Percentiles rank a stretch among this genome's conserved stretches.
Conservation (phyloP, 2,329 filamentous ascomycete species). For the Hymenoscyphus occultus region DNA sequence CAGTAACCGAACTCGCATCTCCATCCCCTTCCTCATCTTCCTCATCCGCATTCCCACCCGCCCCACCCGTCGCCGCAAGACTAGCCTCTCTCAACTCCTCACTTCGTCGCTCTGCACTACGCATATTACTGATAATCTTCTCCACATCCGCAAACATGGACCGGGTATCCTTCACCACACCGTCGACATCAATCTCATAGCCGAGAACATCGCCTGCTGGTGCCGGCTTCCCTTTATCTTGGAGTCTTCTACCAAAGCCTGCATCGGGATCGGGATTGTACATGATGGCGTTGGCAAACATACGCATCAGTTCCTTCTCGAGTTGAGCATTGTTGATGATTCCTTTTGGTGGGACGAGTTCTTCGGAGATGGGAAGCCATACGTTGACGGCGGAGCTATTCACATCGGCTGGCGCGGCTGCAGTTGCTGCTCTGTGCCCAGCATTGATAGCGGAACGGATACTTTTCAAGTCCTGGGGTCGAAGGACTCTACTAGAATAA, state of each 20-base stretch:
- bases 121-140: no score
- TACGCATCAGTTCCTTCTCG: conserved; percentile 89
- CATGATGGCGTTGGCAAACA: conserved; percentile 99
- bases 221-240: conserved; percentile 38
- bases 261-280: conserved; percentile 84
- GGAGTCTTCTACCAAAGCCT: conserved; percentile 52
- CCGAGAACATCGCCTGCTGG: no score
- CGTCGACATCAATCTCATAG: no score
- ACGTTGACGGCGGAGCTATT: conserved; percentile 56
- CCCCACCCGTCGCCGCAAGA: no score
- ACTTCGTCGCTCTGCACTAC: no score
- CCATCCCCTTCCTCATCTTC: no score
- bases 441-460: conserved; percentile 74
- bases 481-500: conserved; percentile 70
- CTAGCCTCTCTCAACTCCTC: no score
- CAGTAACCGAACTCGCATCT: no score
- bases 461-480: conserved; percentile 73
- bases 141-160: no score
- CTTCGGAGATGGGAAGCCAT: conserved; percentile 67
- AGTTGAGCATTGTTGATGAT: conserved; percentile 93
- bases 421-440: conserved; percentile 64
- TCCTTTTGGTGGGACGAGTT: conserved; percentile 78
- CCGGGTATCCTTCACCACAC: no score
- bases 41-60: no score
- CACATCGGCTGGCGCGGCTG: conserved; percentile 55